These are phyloP conservation scores for Choricystis sp. DNA, from an alignment of 139 green algal genomes.

Conservation along the genomic window DNA sequence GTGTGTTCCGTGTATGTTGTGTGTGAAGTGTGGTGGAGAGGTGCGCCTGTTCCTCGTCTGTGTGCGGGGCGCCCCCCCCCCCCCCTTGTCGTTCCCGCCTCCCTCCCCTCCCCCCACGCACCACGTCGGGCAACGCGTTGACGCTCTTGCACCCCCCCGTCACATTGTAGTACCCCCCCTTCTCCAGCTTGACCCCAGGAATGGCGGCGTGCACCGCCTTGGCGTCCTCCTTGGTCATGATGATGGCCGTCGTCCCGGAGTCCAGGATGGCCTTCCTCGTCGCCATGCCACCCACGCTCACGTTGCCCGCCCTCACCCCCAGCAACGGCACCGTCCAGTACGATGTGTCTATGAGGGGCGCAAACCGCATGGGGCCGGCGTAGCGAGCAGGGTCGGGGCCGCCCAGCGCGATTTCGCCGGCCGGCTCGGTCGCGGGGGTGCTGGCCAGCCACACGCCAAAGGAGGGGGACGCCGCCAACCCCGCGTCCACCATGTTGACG, in stretches of 20 bases:
- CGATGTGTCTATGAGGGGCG: background rate
- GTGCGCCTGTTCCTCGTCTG: too few species aligned
- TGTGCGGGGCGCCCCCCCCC: too few species aligned
- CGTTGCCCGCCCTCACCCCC: background rate
- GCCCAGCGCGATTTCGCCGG: background rate
- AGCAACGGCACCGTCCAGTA: constrained; percentile 2
- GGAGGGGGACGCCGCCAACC: background rate
- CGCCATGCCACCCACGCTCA: background rate
- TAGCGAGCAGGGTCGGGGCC: background rate
- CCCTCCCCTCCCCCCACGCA: too few species aligned
- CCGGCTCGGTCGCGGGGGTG: background rate
- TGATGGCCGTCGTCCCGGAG: background rate
- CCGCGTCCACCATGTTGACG: constrained; percentile 1
- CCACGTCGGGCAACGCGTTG: background rate
- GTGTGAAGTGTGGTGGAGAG: too few species aligned
- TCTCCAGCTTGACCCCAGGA: background rate
- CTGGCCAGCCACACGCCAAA: constrained; percentile 1
- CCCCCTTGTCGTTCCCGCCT: too few species aligned
- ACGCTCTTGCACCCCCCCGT: constrained; percentile 1
- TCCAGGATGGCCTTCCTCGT: background rate
- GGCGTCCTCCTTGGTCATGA: background rate
- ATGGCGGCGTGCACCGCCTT: background rate
- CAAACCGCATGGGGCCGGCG: background rate
- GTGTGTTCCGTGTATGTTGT: too few species aligned
- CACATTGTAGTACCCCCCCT: background rate